Evolutionary conservation across 495 filamentous ascomycete genomes (phyloP), one percentile per base, ranked within the genome.

Genomic region (Hypoxylon fuscum): DNA sequence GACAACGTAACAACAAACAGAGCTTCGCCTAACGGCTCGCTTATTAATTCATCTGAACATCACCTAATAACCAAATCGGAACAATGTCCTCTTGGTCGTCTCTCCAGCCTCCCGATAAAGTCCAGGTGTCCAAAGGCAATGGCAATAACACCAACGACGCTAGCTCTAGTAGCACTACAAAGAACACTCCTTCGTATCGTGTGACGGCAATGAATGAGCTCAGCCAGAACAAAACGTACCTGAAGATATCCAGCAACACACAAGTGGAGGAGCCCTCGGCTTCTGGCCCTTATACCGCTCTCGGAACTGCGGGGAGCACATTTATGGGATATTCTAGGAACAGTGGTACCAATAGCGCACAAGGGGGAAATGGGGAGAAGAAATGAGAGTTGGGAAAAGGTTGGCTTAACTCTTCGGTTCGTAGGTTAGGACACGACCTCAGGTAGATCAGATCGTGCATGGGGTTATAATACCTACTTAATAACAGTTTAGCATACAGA

Each of bases 191-290:
- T n/a, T 44, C 17, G 21, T 32, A 5, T 12, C 20, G 21, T 17
- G 31, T 55, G 5, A 31, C 2, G 35, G 49, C 35, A 14, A 42
- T 61, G 42, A 53, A 54, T 18, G 25, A 40, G 12, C 27, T 55
- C 5, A 55, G 50, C 37, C 50, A 49, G 29, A 29, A 32, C 17
- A 10, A 31, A 8, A 12, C 12, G 15, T 40, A 20, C 15, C 37
- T 40, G 10, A 15, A 18, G 37, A 10, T 17, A 1, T 15, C 1
- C 37, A 20, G 15, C 2, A 40, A 20, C 8, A 15, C 14, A 0
- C 2, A 6, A 10, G 23, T 8, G 5, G 8, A 25, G 20, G n/a
- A 38, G 32, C 1, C 4, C 8, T 15, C 29, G 10, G 5, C 56
- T 22, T 4, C 31, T 6, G 41, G 35, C 25, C 57, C 57, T 1